These are phyloP conservation scores for Auricularia heimuer DNA, from an alignment of 768 basidiomycete species.

Conservation along the genomic window DNA sequence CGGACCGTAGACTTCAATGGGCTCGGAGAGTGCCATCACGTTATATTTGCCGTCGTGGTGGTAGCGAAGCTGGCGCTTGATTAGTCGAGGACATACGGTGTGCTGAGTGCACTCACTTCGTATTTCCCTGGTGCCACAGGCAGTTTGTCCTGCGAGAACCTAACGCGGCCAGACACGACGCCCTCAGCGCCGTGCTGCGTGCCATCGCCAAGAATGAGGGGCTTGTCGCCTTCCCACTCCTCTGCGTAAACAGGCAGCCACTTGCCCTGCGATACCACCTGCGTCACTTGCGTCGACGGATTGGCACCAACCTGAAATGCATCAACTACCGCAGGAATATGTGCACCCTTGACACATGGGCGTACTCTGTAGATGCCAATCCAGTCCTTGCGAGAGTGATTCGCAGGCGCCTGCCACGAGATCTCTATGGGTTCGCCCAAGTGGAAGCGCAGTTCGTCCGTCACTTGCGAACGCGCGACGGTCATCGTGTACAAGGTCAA, in stretches of 20 bases:
- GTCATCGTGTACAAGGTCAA: slow-evolving; percentile 67
- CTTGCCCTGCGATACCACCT: slow-evolving; percentile 74
- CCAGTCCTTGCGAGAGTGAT: slow-evolving; percentile 91
- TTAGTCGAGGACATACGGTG: neutral
- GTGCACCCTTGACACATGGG: neutral
- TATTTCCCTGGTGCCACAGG: slow-evolving; percentile 84
- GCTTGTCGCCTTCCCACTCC: slow-evolving; percentile 88
- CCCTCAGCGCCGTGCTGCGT: slow-evolving; percentile 26
- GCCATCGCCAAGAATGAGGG: slow-evolving; percentile 35
- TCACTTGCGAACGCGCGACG: slow-evolving; percentile 42
- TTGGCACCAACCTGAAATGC: slow-evolving; percentile 69
- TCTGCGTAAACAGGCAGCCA: slow-evolving; percentile 89
- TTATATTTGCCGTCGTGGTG: slow-evolving; percentile 98
- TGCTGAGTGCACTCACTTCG: slow-evolving; percentile 43
- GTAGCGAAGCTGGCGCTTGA: slow-evolving; percentile 53
- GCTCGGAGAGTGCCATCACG: slow-evolving; percentile 78
- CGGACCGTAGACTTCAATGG: slow-evolving; percentile 83
- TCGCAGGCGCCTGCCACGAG: slow-evolving; percentile 76
- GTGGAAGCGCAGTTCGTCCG: slow-evolving; percentile 57
- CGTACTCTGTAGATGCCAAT: slow-evolving; percentile 81
- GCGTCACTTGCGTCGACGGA: slow-evolving; percentile 71
- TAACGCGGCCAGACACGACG: slow-evolving; percentile 42
- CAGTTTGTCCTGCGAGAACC: slow-evolving; percentile 68
- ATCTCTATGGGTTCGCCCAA: slow-evolving; percentile 85
- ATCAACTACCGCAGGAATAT: too few species aligned